A percentile compares a stretch with the other conserved stretches of the same genome.
Conservation (phyloP, 208 protist genomes). For the Acanthamoeba triangularis region DNA sequence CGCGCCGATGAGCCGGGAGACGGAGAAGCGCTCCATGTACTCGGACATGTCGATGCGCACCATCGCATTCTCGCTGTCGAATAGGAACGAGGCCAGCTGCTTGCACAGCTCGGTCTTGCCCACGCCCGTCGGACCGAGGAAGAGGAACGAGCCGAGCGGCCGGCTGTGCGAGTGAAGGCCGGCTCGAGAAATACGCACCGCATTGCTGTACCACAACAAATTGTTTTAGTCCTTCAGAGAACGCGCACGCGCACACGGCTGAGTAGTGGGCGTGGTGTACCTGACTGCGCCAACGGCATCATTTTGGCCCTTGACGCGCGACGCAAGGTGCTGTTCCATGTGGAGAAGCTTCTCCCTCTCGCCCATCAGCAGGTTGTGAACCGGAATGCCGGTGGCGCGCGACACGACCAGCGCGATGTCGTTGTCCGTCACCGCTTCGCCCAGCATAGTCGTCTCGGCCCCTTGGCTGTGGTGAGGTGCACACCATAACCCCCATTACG, state of each 20-base stretch:
- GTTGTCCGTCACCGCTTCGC: conserved; percentile 84
- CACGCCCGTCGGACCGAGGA: conserved; percentile 87
- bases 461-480: conserved; percentile 39
- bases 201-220: conserved; percentile 85
- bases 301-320: conserved; percentile 97
- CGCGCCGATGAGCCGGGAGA: conserved; percentile 98
- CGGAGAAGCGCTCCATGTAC: conserved; percentile 98
- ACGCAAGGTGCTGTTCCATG: conserved; percentile 93
- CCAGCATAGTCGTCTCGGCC: not conserved
- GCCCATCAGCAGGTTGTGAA: conserved; percentile 88
- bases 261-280: not conserved
- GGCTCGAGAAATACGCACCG: conserved; percentile 97
- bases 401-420: conserved; percentile 95
- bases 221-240: not conserved
- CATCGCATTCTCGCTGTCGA: conserved; percentile 98
- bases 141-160: conserved; percentile 91
- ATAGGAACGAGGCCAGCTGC: conserved; percentile 96
- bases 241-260: too few relatives aligned
- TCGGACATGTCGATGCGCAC: conserved; percentile 99
- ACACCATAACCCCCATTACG: not conserved
- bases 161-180: conserved; percentile 95
- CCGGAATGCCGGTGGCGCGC: conserved; percentile 98
- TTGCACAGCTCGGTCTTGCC: conserved; percentile 98
- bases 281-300: conserved; percentile 96
- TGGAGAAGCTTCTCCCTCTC: conserved; percentile 87